A percentile compares a stretch with the other conserved stretches of the same genome.
These are phyloP conservation scores for Helminthosporium solani DNA, from an alignment of 2,329 filamentous ascomycete species.

Conservation along the genomic window DNA sequence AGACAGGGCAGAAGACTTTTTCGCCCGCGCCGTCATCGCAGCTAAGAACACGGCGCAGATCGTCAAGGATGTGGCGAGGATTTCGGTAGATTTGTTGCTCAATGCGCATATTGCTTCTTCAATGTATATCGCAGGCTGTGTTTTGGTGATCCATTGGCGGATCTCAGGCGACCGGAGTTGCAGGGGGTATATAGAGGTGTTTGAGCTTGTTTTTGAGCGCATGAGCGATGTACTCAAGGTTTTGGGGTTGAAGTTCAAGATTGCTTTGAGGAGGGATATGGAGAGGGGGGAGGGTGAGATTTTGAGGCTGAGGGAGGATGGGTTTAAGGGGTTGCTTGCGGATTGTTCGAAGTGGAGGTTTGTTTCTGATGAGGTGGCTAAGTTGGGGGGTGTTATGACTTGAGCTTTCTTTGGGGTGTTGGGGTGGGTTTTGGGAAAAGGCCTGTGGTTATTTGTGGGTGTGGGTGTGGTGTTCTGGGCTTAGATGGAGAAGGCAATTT, in stretches of 20 bases:
- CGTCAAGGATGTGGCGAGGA: slow-evolving; percentile 28
- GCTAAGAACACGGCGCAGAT: slow-evolving; percentile 28
- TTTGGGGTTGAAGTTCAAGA: slow-evolving; percentile 31
- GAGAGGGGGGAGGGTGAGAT: slow-evolving; percentile 15
- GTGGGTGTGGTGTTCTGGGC: no score
- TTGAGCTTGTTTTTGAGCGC: slow-evolving; percentile 29
- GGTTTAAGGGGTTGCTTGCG: slow-evolving; percentile 27
- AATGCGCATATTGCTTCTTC: slow-evolving; percentile 24
- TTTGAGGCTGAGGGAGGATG: slow-evolving; percentile 17
- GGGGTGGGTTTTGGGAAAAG: no score
- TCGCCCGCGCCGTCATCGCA: slow-evolving; percentile 21
- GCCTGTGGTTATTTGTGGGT: no score
- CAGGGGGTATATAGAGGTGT: slow-evolving; percentile 26
- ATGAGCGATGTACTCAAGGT: slow-evolving; percentile 27
- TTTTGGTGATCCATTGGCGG: slow-evolving; percentile 32
- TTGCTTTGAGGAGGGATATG: slow-evolving; percentile 25
- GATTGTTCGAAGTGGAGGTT: slow-evolving; percentile 30
- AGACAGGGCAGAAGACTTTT: slow-evolving; percentile 6
- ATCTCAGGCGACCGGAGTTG: slow-evolving; percentile 20
- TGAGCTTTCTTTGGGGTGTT: no score
- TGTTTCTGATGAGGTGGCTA: slow-evolving; percentile 14
- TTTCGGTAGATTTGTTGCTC: slow-evolving; percentile 27
- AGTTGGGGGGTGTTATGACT: slow-evolving; percentile 12
- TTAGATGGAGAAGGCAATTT: no score
- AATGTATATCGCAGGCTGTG: slow-evolving; percentile 25